Conservation (phyloP, 768 basidiomycete species). For the Boletus rufocinnamomeus region DNA sequence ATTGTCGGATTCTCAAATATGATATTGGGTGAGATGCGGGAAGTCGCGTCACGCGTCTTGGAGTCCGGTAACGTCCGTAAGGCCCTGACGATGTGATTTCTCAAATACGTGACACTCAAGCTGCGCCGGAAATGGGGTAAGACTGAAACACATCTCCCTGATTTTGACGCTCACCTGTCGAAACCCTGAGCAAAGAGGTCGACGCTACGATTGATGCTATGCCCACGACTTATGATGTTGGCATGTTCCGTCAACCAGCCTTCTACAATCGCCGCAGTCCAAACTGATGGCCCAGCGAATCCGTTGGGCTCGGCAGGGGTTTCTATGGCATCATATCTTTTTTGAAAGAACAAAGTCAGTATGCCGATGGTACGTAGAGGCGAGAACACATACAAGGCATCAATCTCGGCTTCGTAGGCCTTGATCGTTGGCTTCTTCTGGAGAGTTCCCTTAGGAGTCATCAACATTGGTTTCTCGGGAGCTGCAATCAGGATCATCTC, state of each 20-base stretch:
- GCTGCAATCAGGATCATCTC: slow-evolving; percentile 51
- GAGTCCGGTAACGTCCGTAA: slow-evolving; percentile 31
- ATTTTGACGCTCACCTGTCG: slow-evolving; percentile 28
- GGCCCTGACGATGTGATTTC: slow-evolving; percentile 5
- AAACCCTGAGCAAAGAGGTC: slow-evolving; percentile 36
- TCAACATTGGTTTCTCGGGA: slow-evolving; percentile 41
- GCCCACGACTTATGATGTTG: not conserved
- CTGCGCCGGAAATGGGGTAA: slow-evolving; percentile 11
- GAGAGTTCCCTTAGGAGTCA: slow-evolving; percentile 35
- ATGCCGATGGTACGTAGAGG: too few species aligned
- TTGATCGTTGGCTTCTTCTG: slow-evolving; percentile 20
- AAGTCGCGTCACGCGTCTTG: slow-evolving; percentile 17
- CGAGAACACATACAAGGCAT: slow-evolving; percentile 15
- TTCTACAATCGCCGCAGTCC: slow-evolving; percentile 1
- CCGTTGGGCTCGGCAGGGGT: not conserved
- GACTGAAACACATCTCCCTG: not conserved
- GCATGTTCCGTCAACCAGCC: slow-evolving; percentile 11
- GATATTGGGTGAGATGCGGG: slow-evolving; percentile 30
- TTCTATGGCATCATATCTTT: slow-evolving; percentile 15
- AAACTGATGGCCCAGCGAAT: not conserved
- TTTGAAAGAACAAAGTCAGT: not conserved
- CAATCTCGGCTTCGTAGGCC: slow-evolving; percentile 25
- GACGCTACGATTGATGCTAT: not conserved
- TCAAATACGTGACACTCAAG: slow-evolving; percentile 25
- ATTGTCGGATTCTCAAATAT: slow-evolving; percentile 43